A percentile compares a stretch with the other conserved stretches of the same genome.
These are phyloP conservation scores for Vaccinium darrowii DNA, from an alignment of 148 eudicot genomes.

Conservation along the genomic window DNA sequence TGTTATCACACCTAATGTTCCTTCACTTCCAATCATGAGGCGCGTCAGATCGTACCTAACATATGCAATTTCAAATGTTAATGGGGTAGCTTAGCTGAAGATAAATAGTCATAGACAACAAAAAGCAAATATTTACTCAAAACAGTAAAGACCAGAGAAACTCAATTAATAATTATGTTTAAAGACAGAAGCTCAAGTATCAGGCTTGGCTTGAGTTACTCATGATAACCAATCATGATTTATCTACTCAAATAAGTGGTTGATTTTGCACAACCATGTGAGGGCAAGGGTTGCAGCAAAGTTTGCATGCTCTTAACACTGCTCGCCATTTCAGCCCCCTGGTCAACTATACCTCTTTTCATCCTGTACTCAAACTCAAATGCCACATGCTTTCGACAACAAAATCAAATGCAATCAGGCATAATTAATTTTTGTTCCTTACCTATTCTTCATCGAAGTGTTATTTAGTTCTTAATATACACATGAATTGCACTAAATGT, in stretches of 20 bases:
- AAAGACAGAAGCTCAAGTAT: neutral
- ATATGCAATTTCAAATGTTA: slow-evolving; percentile 10
- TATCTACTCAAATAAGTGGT: neutral
- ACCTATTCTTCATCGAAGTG: neutral
- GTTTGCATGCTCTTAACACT: neutral
- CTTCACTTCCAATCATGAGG: slow-evolving; percentile 97
- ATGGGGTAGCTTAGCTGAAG: neutral
- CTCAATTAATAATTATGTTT: neutral
- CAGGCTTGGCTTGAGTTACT: neutral
- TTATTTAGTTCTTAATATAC: neutral
- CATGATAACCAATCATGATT: neutral
- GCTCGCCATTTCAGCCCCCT: neutral
- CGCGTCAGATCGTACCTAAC: slow-evolving; percentile 89
- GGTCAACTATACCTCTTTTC: neutral
- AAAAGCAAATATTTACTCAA: neutral
- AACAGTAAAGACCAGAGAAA: neutral
- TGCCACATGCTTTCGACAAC: neutral
- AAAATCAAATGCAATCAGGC: neutral
- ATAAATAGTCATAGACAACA: neutral
- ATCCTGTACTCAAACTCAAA: neutral
- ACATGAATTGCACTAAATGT: neutral
- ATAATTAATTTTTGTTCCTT: neutral
- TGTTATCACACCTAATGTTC: slow-evolving; percentile 93
- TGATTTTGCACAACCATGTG: neutral
- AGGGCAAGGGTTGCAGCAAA: neutral